A percentile compares a stretch with the other conserved stretches of the same genome.
phyloP scores from a whole-genome alignment of 2,329 filamentous ascomycete species.

The Cercospora canescens region DNA sequence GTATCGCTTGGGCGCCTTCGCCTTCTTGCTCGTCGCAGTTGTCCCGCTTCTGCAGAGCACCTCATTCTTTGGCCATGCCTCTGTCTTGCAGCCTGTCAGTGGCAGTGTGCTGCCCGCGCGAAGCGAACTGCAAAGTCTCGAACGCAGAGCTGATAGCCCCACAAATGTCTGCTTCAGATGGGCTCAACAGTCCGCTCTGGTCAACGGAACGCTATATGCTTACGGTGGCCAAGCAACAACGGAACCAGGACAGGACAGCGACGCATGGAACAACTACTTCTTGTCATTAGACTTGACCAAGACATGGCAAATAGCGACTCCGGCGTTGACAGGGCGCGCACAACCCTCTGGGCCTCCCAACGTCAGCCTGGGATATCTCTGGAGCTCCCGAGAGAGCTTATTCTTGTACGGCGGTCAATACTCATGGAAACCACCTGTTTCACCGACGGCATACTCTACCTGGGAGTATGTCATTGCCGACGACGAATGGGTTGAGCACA shows the following conservation, averaged over 20 bases:
- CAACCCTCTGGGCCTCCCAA: slow-evolving; percentile 69
- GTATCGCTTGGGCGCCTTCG: slow-evolving; percentile 29
- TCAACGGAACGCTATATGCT: slow-evolving; percentile 75
- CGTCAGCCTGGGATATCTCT: slow-evolving; percentile 72
- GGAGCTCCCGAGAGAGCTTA: slow-evolving; percentile 69
- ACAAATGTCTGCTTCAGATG: slow-evolving; percentile 65
- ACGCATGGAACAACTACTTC: slow-evolving; percentile 78
- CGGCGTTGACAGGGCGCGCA: slow-evolving; percentile 62
- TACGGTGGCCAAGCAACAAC: slow-evolving; percentile 70
- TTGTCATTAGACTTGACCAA: slow-evolving; percentile 69
- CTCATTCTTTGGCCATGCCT: slow-evolving; percentile 25
- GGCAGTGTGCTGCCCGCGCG: slow-evolving; percentile 30
- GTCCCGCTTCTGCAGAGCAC: slow-evolving; percentile 32
- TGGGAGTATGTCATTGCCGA: slow-evolving; percentile 69
- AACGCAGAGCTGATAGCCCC: slow-evolving; percentile 40
- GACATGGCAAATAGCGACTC: slow-evolving; percentile 68
- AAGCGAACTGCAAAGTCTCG: slow-evolving; percentile 16
- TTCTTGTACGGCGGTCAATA: slow-evolving; percentile 76
- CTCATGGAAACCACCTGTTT: slow-evolving; percentile 60
- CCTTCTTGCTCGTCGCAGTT: slow-evolving; percentile 29
- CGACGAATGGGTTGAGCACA: slow-evolving; percentile 62
- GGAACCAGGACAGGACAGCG: slow-evolving; percentile 55
- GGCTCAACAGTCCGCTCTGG: slow-evolving; percentile 65
- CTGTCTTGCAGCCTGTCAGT: slow-evolving; percentile 32
- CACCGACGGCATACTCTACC: slow-evolving; percentile 61